These are phyloP conservation scores for Phlyctochytrium arcticum DNA, from an alignment of 192 early-diverging fungal genomes.

Conservation along the genomic window DNA sequence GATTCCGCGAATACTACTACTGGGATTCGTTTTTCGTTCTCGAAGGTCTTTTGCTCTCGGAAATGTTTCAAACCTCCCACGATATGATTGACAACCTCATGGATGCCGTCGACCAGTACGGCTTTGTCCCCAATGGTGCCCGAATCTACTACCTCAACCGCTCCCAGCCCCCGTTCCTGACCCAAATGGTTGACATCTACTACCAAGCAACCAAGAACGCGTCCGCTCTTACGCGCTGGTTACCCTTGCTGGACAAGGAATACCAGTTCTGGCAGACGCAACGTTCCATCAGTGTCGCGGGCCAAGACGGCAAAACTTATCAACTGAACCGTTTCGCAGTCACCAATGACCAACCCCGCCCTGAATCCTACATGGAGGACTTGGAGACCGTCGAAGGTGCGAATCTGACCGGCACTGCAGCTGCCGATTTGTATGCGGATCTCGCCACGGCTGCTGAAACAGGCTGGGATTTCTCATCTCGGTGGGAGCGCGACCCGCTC, in stretches of 20 bases:
- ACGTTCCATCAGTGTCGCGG: constrained; percentile 40
- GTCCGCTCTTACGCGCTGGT: constrained; percentile 37
- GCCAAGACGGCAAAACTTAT: constrained; percentile 18
- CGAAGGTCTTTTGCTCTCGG: constrained; percentile 59
- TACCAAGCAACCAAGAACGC: constrained; percentile 47
- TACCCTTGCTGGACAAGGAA: constrained; percentile 57
- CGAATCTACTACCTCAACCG: constrained; percentile 70
- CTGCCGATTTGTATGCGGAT: constrained; percentile 50
- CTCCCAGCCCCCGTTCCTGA: constrained; percentile 70
- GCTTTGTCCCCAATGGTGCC: constrained; percentile 74
- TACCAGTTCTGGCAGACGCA: constrained; percentile 59
- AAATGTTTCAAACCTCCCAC: constrained; percentile 41
- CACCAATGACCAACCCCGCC: constrained; percentile 52
- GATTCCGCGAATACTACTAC: constrained; percentile 73
- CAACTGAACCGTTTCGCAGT: constrained; percentile 55
- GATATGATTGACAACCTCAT: constrained; percentile 61
- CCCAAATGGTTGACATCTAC: constrained; percentile 65
- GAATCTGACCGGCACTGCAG: constrained; percentile 13
- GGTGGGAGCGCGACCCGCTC: constrained; percentile 45
- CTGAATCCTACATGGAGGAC: constrained; percentile 64
- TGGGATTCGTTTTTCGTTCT: constrained; percentile 71
- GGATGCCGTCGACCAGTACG: constrained; percentile 52
- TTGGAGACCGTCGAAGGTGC: constrained; percentile 44
- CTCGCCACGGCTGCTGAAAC: constrained; percentile 67
- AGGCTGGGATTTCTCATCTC: constrained; percentile 67